A percentile compares a stretch with the other conserved stretches of the same genome.
phyloP scores from a whole-genome alignment of 192 early-diverging fungal genomes.

The Phlyctochytrium planicorne region DNA sequence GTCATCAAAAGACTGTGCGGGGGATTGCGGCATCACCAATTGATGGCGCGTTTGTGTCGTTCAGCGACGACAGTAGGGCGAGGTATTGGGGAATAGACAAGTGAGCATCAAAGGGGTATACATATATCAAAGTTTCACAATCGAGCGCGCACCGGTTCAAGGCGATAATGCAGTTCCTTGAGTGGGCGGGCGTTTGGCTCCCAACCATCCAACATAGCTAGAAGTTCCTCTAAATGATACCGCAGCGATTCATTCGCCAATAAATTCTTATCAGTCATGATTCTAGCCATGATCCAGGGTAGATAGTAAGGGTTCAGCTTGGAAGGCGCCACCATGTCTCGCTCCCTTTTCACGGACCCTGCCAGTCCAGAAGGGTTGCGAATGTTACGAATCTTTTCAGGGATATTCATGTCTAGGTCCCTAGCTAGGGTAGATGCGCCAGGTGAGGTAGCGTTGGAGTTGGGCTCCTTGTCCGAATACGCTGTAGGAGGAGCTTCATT shows the following conservation, averaged over 20 bases:
- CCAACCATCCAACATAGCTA: conserved; percentile 77
- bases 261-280: conserved; percentile 73
- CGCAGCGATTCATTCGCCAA: conserved; percentile 39
- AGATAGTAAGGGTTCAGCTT: conserved; percentile 86
- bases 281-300: conserved; percentile 90
- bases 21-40: conserved; percentile 61
- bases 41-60: conserved; percentile 54
- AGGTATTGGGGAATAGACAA: conserved; percentile 23
- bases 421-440: conserved; percentile 6
- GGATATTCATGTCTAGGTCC: conserved; percentile 8
- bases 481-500: too few relatives aligned
- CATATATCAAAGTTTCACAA: conserved; percentile 23
- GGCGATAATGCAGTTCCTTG: conserved; percentile 86
- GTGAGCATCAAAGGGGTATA: conserved; percentile 8
- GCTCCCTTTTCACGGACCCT: conserved; percentile 4
- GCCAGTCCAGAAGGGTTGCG: background rate
- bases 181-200: conserved; percentile 65
- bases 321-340: conserved; percentile 60
- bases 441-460: too few relatives aligned
- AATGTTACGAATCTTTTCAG: background rate
- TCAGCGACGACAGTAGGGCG: conserved; percentile 14
- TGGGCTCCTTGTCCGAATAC: too few relatives aligned
- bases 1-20: conserved; percentile 56
- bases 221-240: conserved; percentile 66
- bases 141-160: conserved; percentile 71